A percentile compares a stretch with the other conserved stretches of the same genome.
Conservation (phyloP, 1,284 basidiomycete species). For the Rhodotorula sp. region DNA sequence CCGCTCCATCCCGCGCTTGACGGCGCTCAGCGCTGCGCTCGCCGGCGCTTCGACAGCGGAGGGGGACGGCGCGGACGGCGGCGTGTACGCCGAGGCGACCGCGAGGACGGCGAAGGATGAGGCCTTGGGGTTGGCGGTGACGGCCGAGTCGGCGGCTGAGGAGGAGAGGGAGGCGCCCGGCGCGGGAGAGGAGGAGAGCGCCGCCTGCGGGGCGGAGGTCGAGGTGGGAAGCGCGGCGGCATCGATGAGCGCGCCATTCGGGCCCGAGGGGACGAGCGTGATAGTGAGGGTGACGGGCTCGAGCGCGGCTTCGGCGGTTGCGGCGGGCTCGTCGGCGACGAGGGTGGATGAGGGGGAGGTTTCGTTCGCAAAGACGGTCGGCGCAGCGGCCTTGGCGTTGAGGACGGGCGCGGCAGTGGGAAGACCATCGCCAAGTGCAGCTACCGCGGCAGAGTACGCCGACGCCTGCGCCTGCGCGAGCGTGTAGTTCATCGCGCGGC, state of each 20-base stretch:
- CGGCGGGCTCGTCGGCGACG: neutral
- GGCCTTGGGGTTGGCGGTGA: neutral
- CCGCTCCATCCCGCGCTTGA: neutral
- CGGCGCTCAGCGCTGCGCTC: neutral
- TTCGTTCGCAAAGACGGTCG: neutral
- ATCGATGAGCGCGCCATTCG: conserved; percentile 18
- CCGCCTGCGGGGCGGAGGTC: no score
- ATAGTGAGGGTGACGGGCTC: conserved; percentile 25
- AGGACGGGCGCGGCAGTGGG: conserved; percentile 1
- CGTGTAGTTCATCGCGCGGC: conserved; percentile 11
- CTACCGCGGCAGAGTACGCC: conserved; percentile 27
- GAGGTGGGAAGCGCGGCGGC: conserved; percentile 9
- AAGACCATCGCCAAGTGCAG: conserved; percentile 12
- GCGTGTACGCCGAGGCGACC: neutral
- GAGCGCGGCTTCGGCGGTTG: neutral
- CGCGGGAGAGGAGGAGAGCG: neutral
- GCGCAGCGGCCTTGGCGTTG: neutral
- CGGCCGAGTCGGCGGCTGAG: neutral
- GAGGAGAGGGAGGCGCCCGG: neutral
- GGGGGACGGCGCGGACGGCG: neutral
- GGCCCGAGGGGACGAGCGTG: conserved; percentile 17
- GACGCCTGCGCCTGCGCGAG: conserved; percentile 17
- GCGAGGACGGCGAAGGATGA: no score
- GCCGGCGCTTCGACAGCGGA: neutral
- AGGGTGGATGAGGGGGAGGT: neutral